These are phyloP conservation scores for Phytophthora sansomeana DNA, from an alignment of 352 stramenopile species.

Conservation along the genomic window DNA sequence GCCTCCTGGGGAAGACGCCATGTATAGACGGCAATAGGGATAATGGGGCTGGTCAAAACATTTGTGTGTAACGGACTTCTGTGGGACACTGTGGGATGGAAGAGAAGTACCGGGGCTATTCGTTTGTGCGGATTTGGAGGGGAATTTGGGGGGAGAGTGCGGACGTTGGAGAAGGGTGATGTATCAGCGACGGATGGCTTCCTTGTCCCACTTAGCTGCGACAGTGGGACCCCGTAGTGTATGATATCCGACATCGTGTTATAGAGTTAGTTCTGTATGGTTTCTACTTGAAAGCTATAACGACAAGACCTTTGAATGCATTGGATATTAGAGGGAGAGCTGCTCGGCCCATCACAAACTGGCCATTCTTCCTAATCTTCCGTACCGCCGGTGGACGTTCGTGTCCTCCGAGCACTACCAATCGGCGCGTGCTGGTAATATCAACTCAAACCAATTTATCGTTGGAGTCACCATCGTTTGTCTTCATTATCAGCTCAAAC, in stretches of 20 bases:
- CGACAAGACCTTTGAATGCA: too few species aligned
- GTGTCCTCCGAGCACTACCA: too few species aligned
- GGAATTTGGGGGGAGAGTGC: not conserved
- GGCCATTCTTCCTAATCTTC: slow-evolving; percentile 4
- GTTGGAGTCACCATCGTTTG: too few species aligned
- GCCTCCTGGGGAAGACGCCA: slow-evolving; percentile 24
- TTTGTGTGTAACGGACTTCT: slow-evolving; percentile 21
- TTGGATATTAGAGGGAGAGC: not conserved
- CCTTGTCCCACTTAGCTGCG: not conserved
- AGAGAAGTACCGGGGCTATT: slow-evolving; percentile 14
- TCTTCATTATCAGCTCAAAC: too few species aligned
- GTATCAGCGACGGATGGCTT: not conserved
- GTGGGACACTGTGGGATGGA: not conserved
- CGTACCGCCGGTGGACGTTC: not conserved
- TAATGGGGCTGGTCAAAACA: slow-evolving; percentile 28
- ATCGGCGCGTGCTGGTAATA: too few species aligned
- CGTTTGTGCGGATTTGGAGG: not conserved
- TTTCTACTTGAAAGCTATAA: too few species aligned
- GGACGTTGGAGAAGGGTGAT: slow-evolving; percentile 24
- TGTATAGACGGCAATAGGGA: not conserved
- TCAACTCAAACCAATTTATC: too few species aligned
- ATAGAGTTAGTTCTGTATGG: not conserved
- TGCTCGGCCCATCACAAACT: slow-evolving; percentile 14
- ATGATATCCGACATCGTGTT: not conserved
- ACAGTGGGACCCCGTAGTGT: slow-evolving; percentile 1